Conservation (phyloP, 1,284 basidiomycete species). For the Ustilago hordei region DNA sequence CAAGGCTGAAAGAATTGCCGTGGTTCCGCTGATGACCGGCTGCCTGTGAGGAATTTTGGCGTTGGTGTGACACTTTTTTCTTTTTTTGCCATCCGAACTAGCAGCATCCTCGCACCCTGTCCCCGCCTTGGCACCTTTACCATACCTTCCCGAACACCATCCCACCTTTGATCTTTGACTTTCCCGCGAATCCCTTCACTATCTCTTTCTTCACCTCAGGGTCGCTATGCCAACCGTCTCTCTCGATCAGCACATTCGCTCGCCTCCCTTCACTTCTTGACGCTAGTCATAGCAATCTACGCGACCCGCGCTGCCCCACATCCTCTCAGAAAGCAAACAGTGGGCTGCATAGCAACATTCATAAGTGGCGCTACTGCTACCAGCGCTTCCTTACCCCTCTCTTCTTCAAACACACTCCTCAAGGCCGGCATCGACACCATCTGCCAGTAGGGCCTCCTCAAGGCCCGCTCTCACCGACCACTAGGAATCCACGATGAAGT, state of each 20-base stretch:
- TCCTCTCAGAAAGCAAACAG: not conserved
- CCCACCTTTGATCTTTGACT: not conserved
- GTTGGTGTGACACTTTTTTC: not conserved
- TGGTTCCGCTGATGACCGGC: not conserved
- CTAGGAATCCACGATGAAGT: conserved; percentile 48
- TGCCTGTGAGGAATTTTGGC: too few relatives aligned
- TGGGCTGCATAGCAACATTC: not conserved
- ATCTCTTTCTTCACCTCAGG: not conserved
- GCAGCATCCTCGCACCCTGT: conserved; percentile 1
- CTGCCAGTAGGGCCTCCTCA: not conserved
- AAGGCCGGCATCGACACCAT: not conserved
- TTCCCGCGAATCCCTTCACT: not conserved
- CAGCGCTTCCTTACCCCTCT: not conserved
- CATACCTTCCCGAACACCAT: not conserved
- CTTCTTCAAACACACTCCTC: not conserved
- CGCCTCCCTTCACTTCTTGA: not conserved
- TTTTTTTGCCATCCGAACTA: conserved; percentile 7
- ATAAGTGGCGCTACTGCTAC: not conserved
- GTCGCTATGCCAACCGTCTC: not conserved
- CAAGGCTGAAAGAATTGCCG: not conserved
- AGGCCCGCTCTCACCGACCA: not conserved
- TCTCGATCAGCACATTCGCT: not conserved
- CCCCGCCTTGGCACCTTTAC: not conserved
- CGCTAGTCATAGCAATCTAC: not conserved
- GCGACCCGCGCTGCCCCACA: not conserved